Base-by-base conservation (phyloP, 768 basidiomycete genomes). In the Cyclocybe aegerita region DNA sequence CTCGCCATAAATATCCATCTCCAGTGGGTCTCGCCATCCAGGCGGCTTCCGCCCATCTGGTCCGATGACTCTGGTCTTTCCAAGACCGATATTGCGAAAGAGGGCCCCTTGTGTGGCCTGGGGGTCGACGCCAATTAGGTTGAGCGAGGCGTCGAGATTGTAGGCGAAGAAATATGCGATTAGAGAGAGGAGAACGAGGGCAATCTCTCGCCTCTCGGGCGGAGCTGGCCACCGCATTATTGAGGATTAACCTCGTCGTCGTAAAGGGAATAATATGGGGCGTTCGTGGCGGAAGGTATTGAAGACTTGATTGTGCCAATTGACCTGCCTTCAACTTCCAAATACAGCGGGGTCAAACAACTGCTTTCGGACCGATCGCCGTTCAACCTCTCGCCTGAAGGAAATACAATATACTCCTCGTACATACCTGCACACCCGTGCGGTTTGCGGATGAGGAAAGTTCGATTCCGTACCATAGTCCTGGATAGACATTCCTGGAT, bases 201-300 rank as follows among this genome's bases (percentile, higher is more conserved):
- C 74, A 31, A 87, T 58, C 68, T 94, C 93, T 55, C 91, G 82
- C 56, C 85, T 79, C 42, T 79, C 87, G 9, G 86, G 90, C 45
- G 82, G 80, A 2, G 81, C 74, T 38, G 71, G 66, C 86, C 87
- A 89, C 49, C 72, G 69, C 83, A 84, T 85, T 43, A 54, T 55
- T 41, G 16, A 12, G 46, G 23, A n/a, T 37, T 11, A 15, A 37
- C 11, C 15, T 11, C 11, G 36, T 11, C 11, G 15, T 15, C 15
- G 15, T 15, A 37, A 37, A 11, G 36, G 36, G 15, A 37, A 15
- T 37, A 37, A 15, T 37, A 15, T 37, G 15, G 36, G 15, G 11
- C 15, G 15, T 37, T 11, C 11, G 15, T 37, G 7, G 30, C 29
- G 42, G 29, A 43, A 16, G 51, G 39, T 42, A 10, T 12, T 39